These are phyloP conservation scores for Escallonia herrerae DNA, from an alignment of 129 eudicot species.

Conservation along the genomic window DNA sequence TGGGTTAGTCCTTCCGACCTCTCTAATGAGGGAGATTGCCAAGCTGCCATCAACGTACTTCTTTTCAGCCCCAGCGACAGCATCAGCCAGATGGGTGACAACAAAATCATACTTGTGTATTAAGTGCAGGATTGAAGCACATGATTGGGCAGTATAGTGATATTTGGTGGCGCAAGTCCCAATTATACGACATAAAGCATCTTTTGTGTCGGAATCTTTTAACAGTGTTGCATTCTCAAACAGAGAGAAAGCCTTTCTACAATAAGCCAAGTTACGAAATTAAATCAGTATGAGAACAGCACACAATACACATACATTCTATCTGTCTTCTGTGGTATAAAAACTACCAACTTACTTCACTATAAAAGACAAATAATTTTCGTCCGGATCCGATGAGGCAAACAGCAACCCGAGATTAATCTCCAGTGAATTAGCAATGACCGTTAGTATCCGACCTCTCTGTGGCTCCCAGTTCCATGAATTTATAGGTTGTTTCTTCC, in stretches of 20 bases:
- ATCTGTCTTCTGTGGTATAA: neutral
- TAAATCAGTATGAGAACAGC: neutral
- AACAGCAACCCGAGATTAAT: conserved; percentile 84
- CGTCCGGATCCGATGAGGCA: conserved; percentile 91
- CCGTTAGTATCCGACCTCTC: conserved; percentile 63
- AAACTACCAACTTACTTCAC: conserved; percentile 46
- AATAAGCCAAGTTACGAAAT: conserved; percentile 15
- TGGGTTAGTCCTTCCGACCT: conserved; percentile 85
- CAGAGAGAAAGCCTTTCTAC: conserved; percentile 72
- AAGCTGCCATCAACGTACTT: conserved; percentile 86
- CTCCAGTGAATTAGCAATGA: conserved; percentile 85
- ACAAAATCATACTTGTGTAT: conserved; percentile 86
- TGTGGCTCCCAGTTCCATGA: conserved; percentile 95
- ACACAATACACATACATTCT: neutral
- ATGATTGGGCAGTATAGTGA: conserved; percentile 71
- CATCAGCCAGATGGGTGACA: conserved; percentile 73
- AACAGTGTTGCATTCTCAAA: conserved; percentile 67
- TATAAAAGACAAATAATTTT: conserved; percentile 75
- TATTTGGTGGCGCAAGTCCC: conserved; percentile 89
- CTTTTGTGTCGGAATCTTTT: conserved; percentile 77
- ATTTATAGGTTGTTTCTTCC: conserved; percentile 59
- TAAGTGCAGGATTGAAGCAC: conserved; percentile 83
- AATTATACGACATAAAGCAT: conserved; percentile 82
- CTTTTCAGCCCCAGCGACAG: conserved; percentile 82
- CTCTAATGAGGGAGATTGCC: conserved; percentile 74